Evolutionary conservation across 768 basidiomycete genomes (phyloP).

Genomic region (Termitomyces sp.): DNA sequence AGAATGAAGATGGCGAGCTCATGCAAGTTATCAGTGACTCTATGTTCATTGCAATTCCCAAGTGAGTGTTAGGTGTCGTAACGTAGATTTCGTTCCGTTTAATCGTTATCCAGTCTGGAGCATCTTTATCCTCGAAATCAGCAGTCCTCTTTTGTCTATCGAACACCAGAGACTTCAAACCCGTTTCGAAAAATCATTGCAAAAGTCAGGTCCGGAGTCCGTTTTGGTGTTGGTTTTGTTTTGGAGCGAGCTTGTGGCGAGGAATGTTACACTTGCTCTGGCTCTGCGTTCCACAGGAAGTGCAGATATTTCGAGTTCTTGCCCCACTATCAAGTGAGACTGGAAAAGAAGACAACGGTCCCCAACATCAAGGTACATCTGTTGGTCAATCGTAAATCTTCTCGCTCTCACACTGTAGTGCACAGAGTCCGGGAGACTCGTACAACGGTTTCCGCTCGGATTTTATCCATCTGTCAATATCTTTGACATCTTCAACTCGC

Average conservation of each 20-base stretch:
- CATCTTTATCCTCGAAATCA: conserved; percentile 15
- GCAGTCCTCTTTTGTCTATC: conserved; percentile 11
- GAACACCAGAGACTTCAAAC: conserved; percentile 15
- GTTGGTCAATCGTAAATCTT: conserved; percentile 25
- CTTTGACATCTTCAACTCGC: conserved; percentile 63
- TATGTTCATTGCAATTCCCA: conserved; percentile 81
- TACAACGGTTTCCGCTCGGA: conserved; percentile 88
- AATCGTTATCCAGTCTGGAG: conserved; percentile 12
- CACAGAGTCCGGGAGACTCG: conserved; percentile 57
- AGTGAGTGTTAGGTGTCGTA: conserved; percentile 43
- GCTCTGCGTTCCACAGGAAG: conserved; percentile 60
- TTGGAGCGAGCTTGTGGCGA: conserved; percentile 78
- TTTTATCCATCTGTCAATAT: conserved; percentile 89
- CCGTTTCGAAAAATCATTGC: conserved; percentile 71
- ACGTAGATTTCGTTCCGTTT: neutral
- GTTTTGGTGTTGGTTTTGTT: conserved; percentile 80
- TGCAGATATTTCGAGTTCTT: conserved; percentile 79
- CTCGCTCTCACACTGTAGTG: neutral
- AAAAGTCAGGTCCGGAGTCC: conserved; percentile 75
- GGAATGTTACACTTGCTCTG: conserved; percentile 59
- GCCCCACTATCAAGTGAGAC: conserved; percentile 71
- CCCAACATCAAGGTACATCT: conserved; percentile 41
- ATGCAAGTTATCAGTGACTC: conserved; percentile 78
- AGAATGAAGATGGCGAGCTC: conserved; percentile 69
- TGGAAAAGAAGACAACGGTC: conserved; percentile 41